These are phyloP conservation scores for Colletotrichum horii DNA, from an alignment of 2,329 filamentous ascomycete genomes.

Conservation along the genomic window DNA sequence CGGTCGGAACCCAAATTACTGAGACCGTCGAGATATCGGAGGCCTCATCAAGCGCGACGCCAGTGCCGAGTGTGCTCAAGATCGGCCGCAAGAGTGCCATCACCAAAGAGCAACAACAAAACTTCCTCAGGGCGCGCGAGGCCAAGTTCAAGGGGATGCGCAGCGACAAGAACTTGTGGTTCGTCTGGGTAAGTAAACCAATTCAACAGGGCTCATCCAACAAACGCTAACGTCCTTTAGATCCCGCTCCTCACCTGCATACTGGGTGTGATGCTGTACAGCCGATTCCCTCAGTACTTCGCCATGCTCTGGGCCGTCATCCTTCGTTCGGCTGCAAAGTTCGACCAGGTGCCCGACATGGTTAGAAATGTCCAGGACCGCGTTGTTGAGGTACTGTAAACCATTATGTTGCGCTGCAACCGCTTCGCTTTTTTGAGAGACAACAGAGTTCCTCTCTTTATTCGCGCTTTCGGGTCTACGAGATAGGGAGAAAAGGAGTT, in stretches of 20 bases:
- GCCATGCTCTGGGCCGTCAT: conserved; percentile 18
- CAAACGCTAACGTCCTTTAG: conserved; percentile 35
- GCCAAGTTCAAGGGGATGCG: conserved; percentile 67
- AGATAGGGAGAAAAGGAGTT: conserved; percentile 16
- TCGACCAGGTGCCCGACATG: conserved; percentile 12
- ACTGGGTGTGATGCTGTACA: conserved; percentile 55
- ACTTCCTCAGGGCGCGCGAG: conserved; percentile 64
- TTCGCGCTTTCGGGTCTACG: conserved; percentile 6
- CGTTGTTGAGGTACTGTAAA: conserved; percentile 29
- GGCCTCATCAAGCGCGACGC: conserved; percentile 22
- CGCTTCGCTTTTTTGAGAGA: not conserved
- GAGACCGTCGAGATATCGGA: conserved; percentile 45
- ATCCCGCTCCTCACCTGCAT: conserved; percentile 56
- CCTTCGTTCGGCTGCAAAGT: conserved; percentile 13
- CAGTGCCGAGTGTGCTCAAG: conserved; percentile 49
- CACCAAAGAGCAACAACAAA: conserved; percentile 69
- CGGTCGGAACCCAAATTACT: conserved; percentile 51
- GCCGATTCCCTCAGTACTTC: conserved; percentile 54
- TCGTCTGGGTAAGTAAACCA: conserved; percentile 66
- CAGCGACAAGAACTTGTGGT: conserved; percentile 70
- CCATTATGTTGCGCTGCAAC: not conserved
- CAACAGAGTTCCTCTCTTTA: not conserved
- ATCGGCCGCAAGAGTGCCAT: conserved; percentile 69
- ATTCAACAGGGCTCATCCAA: not conserved
- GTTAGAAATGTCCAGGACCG: conserved; percentile 22